Evolutionary conservation across 106 monocot species (phyloP).

Genomic region (Posidonia australis): DNA sequence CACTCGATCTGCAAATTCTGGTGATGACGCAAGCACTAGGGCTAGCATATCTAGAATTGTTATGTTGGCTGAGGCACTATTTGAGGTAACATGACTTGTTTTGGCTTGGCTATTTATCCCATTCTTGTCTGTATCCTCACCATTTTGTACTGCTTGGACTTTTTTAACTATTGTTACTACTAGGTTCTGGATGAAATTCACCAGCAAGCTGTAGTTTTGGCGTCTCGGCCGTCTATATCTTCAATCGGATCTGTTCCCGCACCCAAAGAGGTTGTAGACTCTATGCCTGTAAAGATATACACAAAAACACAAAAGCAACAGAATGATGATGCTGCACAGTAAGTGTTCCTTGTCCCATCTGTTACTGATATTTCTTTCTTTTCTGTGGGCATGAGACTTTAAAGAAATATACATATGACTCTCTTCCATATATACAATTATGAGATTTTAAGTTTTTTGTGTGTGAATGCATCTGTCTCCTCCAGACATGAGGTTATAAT

Average conservation of each 20-base stretch:
- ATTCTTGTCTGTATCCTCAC: neutral
- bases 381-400: neutral
- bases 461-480: too few relatives aligned
- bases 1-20: constrained; percentile 29
- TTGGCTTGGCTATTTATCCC: neutral
- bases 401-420: too few relatives aligned
- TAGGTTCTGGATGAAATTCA: constrained; percentile 99
- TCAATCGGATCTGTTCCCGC: constrained; percentile 89
- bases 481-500: too few relatives aligned
- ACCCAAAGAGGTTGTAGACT: constrained; percentile 79
- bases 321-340: constrained; percentile 70
- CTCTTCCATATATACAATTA: too few relatives aligned
- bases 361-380: constrained; percentile 17
- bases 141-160: neutral
- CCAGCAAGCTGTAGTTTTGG: constrained; percentile 75
- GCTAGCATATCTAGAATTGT: constrained; percentile 94
- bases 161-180: neutral
- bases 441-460: too few relatives aligned
- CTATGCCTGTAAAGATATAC: constrained; percentile 60
- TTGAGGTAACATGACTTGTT: constrained; percentile 47
- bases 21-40: constrained; percentile 44
- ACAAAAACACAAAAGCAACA: constrained; percentile 32
- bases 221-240: constrained; percentile 71
- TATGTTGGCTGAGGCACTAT: constrained; percentile 93
- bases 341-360: constrained; percentile 9